These are phyloP conservation scores for Micromonas pusilla DNA, from an alignment of 139 green algal species.

Conservation along the genomic window DNA sequence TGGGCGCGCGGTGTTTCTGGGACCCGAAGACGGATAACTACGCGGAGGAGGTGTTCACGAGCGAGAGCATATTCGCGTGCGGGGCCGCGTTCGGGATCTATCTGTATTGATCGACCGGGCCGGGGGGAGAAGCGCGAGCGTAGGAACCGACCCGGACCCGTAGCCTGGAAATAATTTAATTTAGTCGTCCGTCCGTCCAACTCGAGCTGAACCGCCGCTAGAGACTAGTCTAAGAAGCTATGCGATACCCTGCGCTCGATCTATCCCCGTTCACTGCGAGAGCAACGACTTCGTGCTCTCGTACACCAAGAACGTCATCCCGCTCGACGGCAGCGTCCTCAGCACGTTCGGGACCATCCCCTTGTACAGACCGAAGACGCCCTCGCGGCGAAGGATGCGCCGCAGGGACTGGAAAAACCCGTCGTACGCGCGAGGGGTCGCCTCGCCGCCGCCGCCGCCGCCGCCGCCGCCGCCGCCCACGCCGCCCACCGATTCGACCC, in stretches of 20 bases:
- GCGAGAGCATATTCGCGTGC: slow-evolving; percentile 56
- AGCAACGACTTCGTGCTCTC: slow-evolving; percentile 37
- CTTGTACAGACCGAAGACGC: slow-evolving; percentile 60
- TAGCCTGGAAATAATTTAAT: too few species aligned
- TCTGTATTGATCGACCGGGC: slow-evolving; percentile 53
- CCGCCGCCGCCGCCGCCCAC: neutral
- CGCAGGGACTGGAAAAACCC: slow-evolving; percentile 28
- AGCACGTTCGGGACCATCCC: slow-evolving; percentile 65
- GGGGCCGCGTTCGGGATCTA: slow-evolving; percentile 54
- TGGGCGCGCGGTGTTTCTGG: slow-evolving; percentile 64
- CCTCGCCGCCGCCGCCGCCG: slow-evolving; percentile 9
- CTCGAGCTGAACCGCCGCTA: too few species aligned
- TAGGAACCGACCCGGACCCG: too few species aligned
- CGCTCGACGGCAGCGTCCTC: slow-evolving; percentile 61
- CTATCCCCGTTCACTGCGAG: slow-evolving; percentile 47
- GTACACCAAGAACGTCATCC: slow-evolving; percentile 71
- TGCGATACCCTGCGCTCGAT: slow-evolving; percentile 48
- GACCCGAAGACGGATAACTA: slow-evolving; percentile 64
- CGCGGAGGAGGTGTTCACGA: slow-evolving; percentile 59
- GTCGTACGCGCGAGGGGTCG: neutral
- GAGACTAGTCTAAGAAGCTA: too few species aligned
- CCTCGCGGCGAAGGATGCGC: slow-evolving; percentile 48
- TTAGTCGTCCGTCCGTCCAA: too few species aligned
- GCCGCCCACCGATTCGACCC: neutral
- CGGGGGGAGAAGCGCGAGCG: too few species aligned